Evolutionary conservation across 1,139 yeast species (phyloP).

Genomic region (Meyerozyma elateridarum): DNA sequence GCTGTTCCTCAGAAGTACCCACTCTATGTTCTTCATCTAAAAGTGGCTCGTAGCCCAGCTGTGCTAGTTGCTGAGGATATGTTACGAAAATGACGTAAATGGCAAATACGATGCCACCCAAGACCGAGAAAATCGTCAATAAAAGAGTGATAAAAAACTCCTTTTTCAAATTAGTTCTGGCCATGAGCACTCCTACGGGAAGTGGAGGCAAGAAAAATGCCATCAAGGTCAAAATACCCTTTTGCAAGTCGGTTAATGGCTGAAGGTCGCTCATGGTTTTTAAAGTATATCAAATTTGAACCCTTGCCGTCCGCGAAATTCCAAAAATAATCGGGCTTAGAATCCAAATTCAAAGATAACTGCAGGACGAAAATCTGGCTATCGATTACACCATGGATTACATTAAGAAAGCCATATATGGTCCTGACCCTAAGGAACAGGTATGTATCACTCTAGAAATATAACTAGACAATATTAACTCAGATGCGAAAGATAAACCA

Average conservation of each 20-base stretch:
- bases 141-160: constrained; percentile 32
- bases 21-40: too few species aligned
- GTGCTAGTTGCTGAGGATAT: constrained; percentile 13
- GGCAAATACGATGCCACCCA: constrained; percentile 34
- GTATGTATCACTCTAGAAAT: constrained; percentile 27
- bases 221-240: constrained; percentile 25
- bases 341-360: too few species aligned
- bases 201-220: constrained; percentile 38
- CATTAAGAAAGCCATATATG: constrained; percentile 83
- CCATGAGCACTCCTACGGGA: constrained; percentile 29
- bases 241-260: constrained; percentile 9
- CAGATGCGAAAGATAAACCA: constrained; percentile 78
- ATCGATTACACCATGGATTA: constrained; percentile 54
- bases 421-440: constrained; percentile 94
- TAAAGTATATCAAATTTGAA: too few species aligned
- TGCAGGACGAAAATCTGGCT: background rate
- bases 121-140: constrained; percentile 35
- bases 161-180: constrained; percentile 27
- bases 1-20: constrained; percentile 6
- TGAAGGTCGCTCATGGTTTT: too few species aligned
- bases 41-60: constrained; percentile 6
- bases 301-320: too few species aligned
- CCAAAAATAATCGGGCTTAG: too few species aligned
- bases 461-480: constrained; percentile 18
- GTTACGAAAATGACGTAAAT: constrained; percentile 28